These are phyloP conservation scores for Punctularia strigosozonata DNA, from an alignment of 768 basidiomycete species.

Conservation along the genomic window DNA sequence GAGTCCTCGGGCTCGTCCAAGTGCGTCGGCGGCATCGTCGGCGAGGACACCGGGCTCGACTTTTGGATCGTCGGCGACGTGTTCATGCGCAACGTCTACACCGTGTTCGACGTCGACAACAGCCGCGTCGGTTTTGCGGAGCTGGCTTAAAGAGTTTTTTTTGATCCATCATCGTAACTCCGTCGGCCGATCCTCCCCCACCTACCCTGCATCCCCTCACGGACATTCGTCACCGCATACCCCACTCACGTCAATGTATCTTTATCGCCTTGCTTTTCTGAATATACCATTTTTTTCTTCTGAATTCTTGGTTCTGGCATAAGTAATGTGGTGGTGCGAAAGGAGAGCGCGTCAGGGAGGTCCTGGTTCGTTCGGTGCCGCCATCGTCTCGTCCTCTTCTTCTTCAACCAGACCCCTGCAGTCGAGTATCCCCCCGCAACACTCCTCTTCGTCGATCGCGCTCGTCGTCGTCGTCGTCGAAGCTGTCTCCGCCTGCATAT, in stretches of 20 bases:
- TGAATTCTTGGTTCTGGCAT: no score
- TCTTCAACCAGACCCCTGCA: conserved; percentile 3
- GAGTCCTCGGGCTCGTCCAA: conserved; percentile 16
- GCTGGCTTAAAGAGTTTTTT: not conserved
- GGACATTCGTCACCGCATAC: no score
- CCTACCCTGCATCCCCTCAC: no score
- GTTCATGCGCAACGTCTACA: not conserved
- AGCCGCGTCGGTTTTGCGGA: not conserved
- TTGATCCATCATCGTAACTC: not conserved
- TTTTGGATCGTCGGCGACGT: conserved; percentile 1
- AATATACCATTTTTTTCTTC: no score
- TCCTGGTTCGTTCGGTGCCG: no score
- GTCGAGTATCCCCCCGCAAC: not conserved
- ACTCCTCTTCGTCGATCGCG: not conserved
- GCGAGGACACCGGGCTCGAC: not conserved
- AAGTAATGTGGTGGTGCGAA: no score
- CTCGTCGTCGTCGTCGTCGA: not conserved
- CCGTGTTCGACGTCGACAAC: not conserved
- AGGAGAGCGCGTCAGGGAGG: no score
- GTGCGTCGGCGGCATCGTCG: conserved; percentile 25
- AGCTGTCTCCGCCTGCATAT: no score
- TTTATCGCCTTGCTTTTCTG: no score
- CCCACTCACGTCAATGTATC: no score
- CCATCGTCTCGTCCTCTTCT: no score
- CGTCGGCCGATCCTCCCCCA: not conserved